A percentile compares a stretch with the other conserved stretches of the same genome.
Conservation (phyloP, 306 rosid genomes). For the Clitoria ternatea region DNA sequence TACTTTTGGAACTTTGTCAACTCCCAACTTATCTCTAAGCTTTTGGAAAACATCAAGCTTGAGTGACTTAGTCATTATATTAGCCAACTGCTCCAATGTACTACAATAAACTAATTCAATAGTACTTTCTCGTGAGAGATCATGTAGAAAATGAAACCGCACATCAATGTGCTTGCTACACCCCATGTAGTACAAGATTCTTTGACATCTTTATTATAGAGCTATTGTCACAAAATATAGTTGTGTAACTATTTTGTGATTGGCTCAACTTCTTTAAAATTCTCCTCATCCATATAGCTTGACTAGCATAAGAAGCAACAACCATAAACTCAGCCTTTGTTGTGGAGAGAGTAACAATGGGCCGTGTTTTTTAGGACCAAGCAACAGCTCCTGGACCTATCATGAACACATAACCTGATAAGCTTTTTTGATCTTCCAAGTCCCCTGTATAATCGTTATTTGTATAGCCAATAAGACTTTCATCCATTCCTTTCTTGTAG, state of each 20-base stretch:
- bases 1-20: not conserved
- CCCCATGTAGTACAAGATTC: not conserved
- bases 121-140: not conserved
- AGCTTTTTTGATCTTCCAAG: not conserved
- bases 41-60: not conserved
- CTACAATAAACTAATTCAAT: not conserved
- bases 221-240: not conserved
- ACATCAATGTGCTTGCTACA: not conserved
- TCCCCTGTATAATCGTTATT: not conserved
- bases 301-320: not conserved
- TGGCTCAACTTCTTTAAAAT: not conserved
- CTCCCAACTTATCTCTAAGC: not conserved
- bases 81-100: not conserved
- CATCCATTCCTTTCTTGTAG: not conserved
- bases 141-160: not conserved
- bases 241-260: not conserved
- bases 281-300: not conserved
- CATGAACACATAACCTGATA: not conserved
- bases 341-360: not conserved
- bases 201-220: not conserved
- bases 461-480: not conserved
- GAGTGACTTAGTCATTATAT: not conserved
- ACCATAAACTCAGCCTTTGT: not conserved
- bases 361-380: not conserved
- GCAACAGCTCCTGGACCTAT: not conserved